phyloP scores from a whole-genome alignment of 2,329 filamentous ascomycete species.

The Cladophialophora exuberans region DNA sequence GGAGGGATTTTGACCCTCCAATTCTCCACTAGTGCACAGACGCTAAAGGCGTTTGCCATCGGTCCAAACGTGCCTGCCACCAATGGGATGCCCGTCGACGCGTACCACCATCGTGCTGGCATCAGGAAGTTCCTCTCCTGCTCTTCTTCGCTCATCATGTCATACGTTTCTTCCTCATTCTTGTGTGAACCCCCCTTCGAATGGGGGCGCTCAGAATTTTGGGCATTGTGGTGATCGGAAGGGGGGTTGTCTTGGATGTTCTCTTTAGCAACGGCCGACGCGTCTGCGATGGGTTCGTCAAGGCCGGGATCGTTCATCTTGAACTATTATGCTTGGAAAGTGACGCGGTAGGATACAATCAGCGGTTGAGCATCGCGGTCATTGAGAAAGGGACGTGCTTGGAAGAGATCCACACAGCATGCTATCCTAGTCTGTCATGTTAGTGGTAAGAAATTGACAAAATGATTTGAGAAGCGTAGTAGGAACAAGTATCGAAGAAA shows the following conservation, averaged over 20 bases:
- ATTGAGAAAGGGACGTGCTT: too few relatives aligned
- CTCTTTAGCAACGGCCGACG: slow-evolving; percentile 50
- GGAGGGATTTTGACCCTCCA: slow-evolving; percentile 59
- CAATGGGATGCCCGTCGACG: slow-evolving; percentile 61
- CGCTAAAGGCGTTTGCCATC: slow-evolving; percentile 58
- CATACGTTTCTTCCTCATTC: slow-evolving; percentile 2
- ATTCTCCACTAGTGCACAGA: slow-evolving; percentile 59
- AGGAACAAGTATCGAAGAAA: too few relatives aligned
- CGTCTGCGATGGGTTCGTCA: slow-evolving; percentile 52
- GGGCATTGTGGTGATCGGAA: slow-evolving; percentile 9
- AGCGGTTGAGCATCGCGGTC: too few relatives aligned
- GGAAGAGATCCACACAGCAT: too few relatives aligned
- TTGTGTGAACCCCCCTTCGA: slow-evolving; percentile 4
- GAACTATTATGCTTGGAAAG: background rate
- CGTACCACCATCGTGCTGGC: slow-evolving; percentile 61
- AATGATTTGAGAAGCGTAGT: too few relatives aligned
- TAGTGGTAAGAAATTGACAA: too few relatives aligned
- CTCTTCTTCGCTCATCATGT: slow-evolving; percentile 26
- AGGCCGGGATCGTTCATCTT: slow-evolving; percentile 59
- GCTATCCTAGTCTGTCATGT: too few relatives aligned
- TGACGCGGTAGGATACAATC: background rate
- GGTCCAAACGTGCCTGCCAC: slow-evolving; percentile 60
- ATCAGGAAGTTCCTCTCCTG: slow-evolving; percentile 33
- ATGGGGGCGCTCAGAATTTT: slow-evolving; percentile 36
- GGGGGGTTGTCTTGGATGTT: slow-evolving; percentile 40